Base-by-base conservation (phyloP, 192 early-diverging fungal species). In the Entrophospora sp. region DNA sequence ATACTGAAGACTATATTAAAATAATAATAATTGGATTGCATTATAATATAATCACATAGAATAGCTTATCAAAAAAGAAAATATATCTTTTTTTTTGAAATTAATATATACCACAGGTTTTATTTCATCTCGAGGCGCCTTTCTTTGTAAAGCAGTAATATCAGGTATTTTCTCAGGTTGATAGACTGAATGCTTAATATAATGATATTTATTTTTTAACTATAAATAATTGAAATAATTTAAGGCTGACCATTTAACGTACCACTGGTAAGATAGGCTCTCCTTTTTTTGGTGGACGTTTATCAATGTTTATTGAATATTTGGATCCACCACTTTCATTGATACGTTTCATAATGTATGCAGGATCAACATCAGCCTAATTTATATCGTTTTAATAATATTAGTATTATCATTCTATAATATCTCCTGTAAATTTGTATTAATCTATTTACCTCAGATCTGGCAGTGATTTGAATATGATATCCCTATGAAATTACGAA, bases 381-480 rank as follows among this genome's bases (percentile, higher is more conserved):
- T 34, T 16, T 36, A 22, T n/a, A n/a, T n/a, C n/a, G n/a, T n/a
- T n/a, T n/a, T n/a, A n/a, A n/a, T n/a, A n/a, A n/a, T n/a, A n/a
- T n/a, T n/a, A n/a, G n/a, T 24, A 52, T 52, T 51, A n/a, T 1
- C 49, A 52, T 12, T 6, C 7, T 9, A 14, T 40, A 9, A 9
- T 40, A 40, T 40, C 14, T 40, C 14, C 14, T 6, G 38, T 9
- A 40, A 40, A 9, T 9, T 14, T 40, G 14, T 20, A 12, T 3
- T 12, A 20, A n/a, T 10, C 3, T 35, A 32, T 14, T 52, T 49
- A 75, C 76, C 64, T 89, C 88, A 22, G 83, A 75, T 52, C 92
- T 85, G 5, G 94, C 95, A 68, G 90, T 85, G 48, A 97, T 87
- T 67, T 94, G 84, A 38, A 96, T 80, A 63, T 95, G 92, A 67